Base-by-base conservation (phyloP, 2,329 filamentous ascomycete species). In the Nothopassalora personata region DNA sequence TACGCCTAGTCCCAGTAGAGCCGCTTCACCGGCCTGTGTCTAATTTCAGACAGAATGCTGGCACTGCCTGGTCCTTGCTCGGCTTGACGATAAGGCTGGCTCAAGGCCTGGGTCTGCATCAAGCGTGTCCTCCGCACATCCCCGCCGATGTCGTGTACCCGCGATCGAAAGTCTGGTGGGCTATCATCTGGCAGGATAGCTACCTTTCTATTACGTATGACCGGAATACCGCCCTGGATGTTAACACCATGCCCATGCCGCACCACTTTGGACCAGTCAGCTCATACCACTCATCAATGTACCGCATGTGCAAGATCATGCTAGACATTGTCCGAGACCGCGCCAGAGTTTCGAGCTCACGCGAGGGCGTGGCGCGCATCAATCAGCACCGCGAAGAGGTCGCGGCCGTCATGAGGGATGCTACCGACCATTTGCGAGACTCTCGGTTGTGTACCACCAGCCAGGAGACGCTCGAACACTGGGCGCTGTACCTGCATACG, bases 161-260 rank as follows among this genome's bases (percentile, higher is more conserved):
- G 34, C 64, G 69, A 23, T 68, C 68, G 4, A 68, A 66, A 49
- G 59, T 70, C 13, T 80, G 79, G 78, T 86, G 84, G 84, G 82
- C 82, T 1, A 78, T 86, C 63, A 77, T 85, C 33, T 86, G 84
- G 84, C 84, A 86, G 67, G 84, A 86, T 65, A 85, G 82, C 57
- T 76, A 86, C 50, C 79, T 86, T 27, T 86, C 83, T 8, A 80
- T 86, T 33, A 86, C 83, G 2, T 86, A 86, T 66, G 84, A 86
- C 65, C 74, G 84, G 80, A 13, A 80, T 76, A 81, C 81, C 5
- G 80, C 82, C n/a, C 74, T 77, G 54, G 79, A 80, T 60, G 76
- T 78, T 1, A 76, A 79, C 49, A 78, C 80, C 34, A 72, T 72
- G 71, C 68, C 67, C 4, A 70, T 70, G 64, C 72, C 72, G 4